phyloP scores from a whole-genome alignment of 148 eudicot genomes.

The Arbutus unedo region DNA sequence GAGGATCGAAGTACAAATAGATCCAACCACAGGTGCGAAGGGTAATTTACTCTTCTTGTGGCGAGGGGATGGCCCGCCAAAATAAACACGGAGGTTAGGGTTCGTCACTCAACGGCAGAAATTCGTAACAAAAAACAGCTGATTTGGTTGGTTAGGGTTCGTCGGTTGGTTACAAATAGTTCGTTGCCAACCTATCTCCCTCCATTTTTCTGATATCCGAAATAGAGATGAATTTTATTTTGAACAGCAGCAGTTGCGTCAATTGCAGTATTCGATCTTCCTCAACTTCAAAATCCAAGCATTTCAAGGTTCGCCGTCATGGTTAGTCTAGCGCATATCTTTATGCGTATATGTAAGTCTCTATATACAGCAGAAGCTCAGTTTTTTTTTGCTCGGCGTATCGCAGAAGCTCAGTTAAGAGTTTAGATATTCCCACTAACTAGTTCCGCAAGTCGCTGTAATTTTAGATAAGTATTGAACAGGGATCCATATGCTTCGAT shows the following conservation, averaged over 20 bases:
- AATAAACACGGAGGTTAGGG: too few species aligned
- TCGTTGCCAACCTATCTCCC: not conserved
- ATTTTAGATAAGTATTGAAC: not conserved
- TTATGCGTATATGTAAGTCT: not conserved
- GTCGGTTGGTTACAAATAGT: not conserved
- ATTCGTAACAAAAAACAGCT: not conserved
- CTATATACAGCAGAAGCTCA: not conserved
- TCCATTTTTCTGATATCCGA: not conserved
- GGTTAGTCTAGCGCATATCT: not conserved
- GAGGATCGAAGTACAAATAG: not conserved
- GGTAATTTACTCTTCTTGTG: not conserved
- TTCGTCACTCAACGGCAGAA: too few species aligned
- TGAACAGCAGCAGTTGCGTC: constrained; percentile 5
- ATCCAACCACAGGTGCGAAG: not conserved
- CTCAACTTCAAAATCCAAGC: constrained; percentile 11
- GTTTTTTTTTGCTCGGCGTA: not conserved
- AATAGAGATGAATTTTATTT: constrained; percentile 6
- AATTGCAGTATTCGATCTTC: not conserved
- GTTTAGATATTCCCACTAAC: not conserved
- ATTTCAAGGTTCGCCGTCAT: not conserved
- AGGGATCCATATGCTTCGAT: too few species aligned
- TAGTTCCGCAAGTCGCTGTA: not conserved
- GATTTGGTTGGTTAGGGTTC: not conserved
- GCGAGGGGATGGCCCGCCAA: too few species aligned
- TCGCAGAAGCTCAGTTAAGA: not conserved